A percentile compares a stretch with the other conserved stretches of the same genome.
phyloP scores from a whole-genome alignment of 805 yeast genomes.

The Ogataea wickerhamii region DNA sequence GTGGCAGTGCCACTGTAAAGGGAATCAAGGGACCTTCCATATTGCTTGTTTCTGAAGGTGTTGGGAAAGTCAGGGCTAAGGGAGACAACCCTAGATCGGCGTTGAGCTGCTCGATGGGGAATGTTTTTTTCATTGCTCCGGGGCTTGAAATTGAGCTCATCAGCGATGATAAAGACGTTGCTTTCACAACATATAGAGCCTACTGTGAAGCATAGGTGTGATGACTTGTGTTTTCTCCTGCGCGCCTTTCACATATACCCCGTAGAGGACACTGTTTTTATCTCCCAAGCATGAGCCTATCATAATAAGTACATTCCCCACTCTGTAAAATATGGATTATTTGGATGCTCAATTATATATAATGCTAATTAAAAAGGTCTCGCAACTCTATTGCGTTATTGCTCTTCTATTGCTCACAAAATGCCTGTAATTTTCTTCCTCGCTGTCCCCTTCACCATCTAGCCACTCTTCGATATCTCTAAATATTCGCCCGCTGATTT shows the following conservation, averaged over 20 bases:
- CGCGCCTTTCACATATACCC: not conserved
- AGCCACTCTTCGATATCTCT: slow-evolving; percentile 66
- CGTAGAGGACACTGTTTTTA: too few species aligned
- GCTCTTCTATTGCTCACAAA: slow-evolving; percentile 11
- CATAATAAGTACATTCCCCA: too few species aligned
- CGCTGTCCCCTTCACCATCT: slow-evolving; percentile 42
- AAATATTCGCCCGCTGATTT: slow-evolving; percentile 53
- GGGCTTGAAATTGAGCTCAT: slow-evolving; percentile 58
- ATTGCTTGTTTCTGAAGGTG: slow-evolving; percentile 77
- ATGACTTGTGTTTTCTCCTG: slow-evolving; percentile 6
- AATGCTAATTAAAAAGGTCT: too few species aligned
- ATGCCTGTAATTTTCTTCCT: slow-evolving; percentile 21
- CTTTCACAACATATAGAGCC: slow-evolving; percentile 84
- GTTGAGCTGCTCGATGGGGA: slow-evolving; percentile 62
- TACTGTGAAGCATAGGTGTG: slow-evolving; percentile 70
- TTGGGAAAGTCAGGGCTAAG: slow-evolving; percentile 53
- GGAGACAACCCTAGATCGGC: slow-evolving; percentile 38
- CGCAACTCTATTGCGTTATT: not conserved
- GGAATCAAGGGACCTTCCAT: slow-evolving; percentile 85
- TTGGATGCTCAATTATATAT: too few species aligned
- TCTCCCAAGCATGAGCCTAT: too few species aligned
- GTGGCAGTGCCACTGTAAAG: slow-evolving; percentile 52
- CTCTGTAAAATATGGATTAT: not conserved
- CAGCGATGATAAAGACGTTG: slow-evolving; percentile 41
- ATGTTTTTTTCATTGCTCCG: slow-evolving; percentile 83